phyloP scores from a whole-genome alignment of 2,329 filamentous ascomycete genomes.

The Pseudopithomyces chartarum region DNA sequence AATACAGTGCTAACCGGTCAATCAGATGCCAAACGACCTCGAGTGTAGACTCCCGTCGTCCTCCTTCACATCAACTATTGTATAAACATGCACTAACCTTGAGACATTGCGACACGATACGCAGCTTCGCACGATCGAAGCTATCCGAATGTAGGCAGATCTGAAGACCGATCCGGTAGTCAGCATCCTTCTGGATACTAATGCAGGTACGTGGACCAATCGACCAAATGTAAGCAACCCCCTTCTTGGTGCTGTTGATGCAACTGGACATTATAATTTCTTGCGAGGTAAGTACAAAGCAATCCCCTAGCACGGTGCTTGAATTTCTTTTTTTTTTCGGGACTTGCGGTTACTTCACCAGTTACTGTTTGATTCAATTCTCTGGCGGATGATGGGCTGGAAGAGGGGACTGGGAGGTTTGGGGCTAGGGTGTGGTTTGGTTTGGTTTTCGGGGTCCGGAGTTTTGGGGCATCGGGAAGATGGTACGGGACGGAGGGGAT shows the following conservation, averaged over 20 bases:
- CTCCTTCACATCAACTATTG: slow-evolving; percentile 16
- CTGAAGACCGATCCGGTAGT: background rate
- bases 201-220: background rate
- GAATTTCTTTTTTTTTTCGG: background rate
- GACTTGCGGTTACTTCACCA: background rate
- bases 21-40: slow-evolving; percentile 38
- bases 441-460: slow-evolving; percentile 5
- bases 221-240: background rate
- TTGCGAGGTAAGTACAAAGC: slow-evolving; percentile 2
- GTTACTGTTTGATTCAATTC: background rate
- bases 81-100: slow-evolving; percentile 24
- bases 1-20: slow-evolving; percentile 12
- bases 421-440: background rate
- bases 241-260: background rate
- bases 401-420: background rate
- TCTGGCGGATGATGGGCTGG: background rate
- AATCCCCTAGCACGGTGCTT: background rate
- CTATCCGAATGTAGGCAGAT: background rate
- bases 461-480: background rate
- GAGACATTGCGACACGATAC: slow-evolving; percentile 12
- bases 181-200: background rate
- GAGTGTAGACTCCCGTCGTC: slow-evolving; percentile 32
- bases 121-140: background rate
- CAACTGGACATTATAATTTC: background rate
- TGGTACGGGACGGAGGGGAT: background rate